These are phyloP conservation scores for Picocystis salinarum DNA, from an alignment of 139 green algal genomes.

Conservation along the genomic window DNA sequence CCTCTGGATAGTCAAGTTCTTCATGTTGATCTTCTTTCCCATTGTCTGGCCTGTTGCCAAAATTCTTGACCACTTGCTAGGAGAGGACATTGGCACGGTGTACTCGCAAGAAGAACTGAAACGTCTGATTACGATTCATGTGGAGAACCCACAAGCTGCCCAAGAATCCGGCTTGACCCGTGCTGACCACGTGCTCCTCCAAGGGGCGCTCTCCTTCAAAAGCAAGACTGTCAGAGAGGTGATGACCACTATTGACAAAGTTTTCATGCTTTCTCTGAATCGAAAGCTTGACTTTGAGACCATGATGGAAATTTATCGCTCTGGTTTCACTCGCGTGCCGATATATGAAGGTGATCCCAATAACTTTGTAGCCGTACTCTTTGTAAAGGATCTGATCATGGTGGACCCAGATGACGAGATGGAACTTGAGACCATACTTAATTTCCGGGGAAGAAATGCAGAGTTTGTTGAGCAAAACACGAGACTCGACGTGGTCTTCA, in stretches of 20 bases:
- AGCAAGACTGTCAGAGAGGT: conserved; percentile 49
- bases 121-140: conserved; percentile 35
- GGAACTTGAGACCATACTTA: conserved; percentile 32
- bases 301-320: conserved; percentile 38
- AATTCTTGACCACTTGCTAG: conserved; percentile 53
- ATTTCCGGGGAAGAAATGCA: conserved; percentile 24
- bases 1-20: conserved; percentile 45
- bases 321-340: conserved; percentile 36
- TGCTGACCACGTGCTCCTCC: conserved; percentile 42
- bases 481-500: conserved; percentile 30
- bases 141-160: conserved; percentile 26
- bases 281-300: conserved; percentile 26
- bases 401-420: conserved; percentile 49
- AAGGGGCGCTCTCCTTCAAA: conserved; percentile 58
- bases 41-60: conserved; percentile 54
- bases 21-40: conserved; percentile 45
- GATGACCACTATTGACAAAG: conserved; percentile 79
- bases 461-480: conserved; percentile 21
- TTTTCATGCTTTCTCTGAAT: conserved; percentile 31
- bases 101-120: conserved; percentile 33
- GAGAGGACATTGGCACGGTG: conserved; percentile 29
- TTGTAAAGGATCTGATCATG: conserved; percentile 50
- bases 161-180: conserved; percentile 21
- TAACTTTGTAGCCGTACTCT: conserved; percentile 44
- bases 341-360: conserved; percentile 24